Evolutionary conservation across 2,329 filamentous ascomycete species (phyloP).

Genomic region (Ophiostoma australiae): DNA sequence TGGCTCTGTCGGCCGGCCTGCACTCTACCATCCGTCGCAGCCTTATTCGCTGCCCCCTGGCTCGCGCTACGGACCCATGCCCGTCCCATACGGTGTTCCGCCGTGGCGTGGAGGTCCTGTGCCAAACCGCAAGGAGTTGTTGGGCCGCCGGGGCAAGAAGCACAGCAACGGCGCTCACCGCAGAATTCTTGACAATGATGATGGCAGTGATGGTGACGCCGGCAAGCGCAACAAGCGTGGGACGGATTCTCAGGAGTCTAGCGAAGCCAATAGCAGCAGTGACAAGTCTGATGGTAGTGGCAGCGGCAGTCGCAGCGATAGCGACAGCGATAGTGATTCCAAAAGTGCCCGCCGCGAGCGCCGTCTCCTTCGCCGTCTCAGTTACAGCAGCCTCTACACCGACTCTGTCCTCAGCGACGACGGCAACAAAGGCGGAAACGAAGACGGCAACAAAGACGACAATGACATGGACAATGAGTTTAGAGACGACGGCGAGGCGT

Average conservation of each 20-base stretch:
- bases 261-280: not conserved
- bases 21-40: not conserved
- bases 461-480: not conserved
- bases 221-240: not conserved
- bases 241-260: not conserved
- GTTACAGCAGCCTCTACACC: not conserved
- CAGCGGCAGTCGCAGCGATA: not conserved
- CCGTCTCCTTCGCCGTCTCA: not conserved
- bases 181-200: not conserved
- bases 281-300: not conserved
- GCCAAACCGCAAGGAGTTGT: not conserved
- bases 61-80: not conserved
- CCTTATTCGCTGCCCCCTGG: conserved; percentile 16
- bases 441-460: not conserved
- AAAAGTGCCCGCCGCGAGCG: not conserved
- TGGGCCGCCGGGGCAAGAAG: not conserved
- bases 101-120: not conserved
- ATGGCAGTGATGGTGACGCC: not conserved
- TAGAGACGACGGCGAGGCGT: not conserved
- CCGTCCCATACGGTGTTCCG: not conserved
- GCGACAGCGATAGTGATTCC: not conserved
- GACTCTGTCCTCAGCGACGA: not conserved
- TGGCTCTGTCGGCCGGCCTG: not conserved
- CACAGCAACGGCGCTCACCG: not conserved
- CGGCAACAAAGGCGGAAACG: not conserved